These are phyloP conservation scores for Kregervanrija fluxuum DNA, from an alignment of 805 yeast species.

Conservation along the genomic window DNA sequence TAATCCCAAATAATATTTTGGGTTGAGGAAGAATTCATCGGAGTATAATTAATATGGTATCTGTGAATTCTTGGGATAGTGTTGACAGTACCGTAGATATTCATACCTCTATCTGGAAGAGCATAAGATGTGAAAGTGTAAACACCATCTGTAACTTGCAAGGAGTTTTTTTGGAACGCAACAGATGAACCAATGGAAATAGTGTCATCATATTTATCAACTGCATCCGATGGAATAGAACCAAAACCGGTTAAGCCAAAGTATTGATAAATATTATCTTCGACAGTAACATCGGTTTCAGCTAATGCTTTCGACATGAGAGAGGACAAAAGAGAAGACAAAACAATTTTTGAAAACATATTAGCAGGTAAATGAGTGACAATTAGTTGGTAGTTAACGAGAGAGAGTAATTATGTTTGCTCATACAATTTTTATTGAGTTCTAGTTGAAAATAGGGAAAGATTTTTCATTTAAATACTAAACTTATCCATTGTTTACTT, in stretches of 20 bases:
- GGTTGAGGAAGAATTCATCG: slow-evolving; percentile 14
- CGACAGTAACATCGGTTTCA: slow-evolving; percentile 15
- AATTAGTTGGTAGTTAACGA: background rate
- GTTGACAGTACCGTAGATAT: slow-evolving; percentile 26
- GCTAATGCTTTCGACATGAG: slow-evolving; percentile 6
- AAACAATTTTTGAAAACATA: slow-evolving; percentile 2
- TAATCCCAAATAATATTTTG: slow-evolving; percentile 22
- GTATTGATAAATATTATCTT: slow-evolving; percentile 18
- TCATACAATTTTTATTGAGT: no score
- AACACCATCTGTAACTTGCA: slow-evolving; percentile 16
- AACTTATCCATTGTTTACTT: no score
- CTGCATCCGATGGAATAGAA: slow-evolving; percentile 18
- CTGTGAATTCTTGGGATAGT: slow-evolving; percentile 22
- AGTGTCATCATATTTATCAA: slow-evolving; percentile 25
- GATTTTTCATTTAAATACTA: no score
- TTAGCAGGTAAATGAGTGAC: background rate
- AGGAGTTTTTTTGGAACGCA: slow-evolving; percentile 18
- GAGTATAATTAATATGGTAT: slow-evolving; percentile 20
- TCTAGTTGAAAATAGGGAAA: no score
- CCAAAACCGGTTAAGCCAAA: slow-evolving; percentile 27
- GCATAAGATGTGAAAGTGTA: slow-evolving; percentile 24
- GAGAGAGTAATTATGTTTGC: no score
- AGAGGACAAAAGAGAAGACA: slow-evolving; percentile 6
- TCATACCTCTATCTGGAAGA: slow-evolving; percentile 29
- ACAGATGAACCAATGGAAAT: slow-evolving; percentile 28